Evolutionary conservation across 2,329 filamentous ascomycete genomes (phyloP), one percentile per base, ranked within the genome.

Genomic region (Pestalotiopsis fici): DNA sequence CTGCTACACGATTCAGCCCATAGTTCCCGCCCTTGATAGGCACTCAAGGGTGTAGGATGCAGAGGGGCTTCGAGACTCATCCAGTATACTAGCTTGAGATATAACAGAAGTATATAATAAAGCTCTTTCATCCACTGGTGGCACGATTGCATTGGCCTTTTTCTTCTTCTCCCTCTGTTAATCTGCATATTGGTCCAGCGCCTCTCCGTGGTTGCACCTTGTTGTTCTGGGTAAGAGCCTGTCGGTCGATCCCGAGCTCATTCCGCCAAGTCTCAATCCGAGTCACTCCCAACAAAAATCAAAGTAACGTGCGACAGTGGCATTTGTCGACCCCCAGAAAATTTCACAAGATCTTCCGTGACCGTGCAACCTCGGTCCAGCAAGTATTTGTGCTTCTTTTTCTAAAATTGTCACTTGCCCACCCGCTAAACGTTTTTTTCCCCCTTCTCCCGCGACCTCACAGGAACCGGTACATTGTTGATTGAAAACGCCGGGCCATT

Each of bases 211-310:
- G 55, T 60, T 21, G 25, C 57, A 31, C 31, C 57, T 31, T 28
- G 25, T 43, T 55, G 31, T 28, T 25, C 23, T 31, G 31, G 15
- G n/a, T 9, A 25, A n/a, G 25, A 25, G 23, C 25, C 25, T 35
- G n/a, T 37, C 27, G 54, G 50, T 65, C 54, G 54, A 65, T 57
- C 50, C 63, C 63, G 50, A 65, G 54, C n/a, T 23, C 28, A 21
- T 23, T 57, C 50, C 50, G 50, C 63, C 61, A 64, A 64, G 61
- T 64, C 31, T 43, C 23, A 64, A 31, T 35, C 37, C 31, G 47
- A 43, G n/a, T 54, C 7, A 0, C 50, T 64, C 61, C 61, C 61
- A 64, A 64, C 61, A 64, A 64, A 64, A 31, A 2, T 13, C 18
- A 13, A 60, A 31, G 31, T 21, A 60, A 60, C 57, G 57, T 60